Base-by-base conservation (phyloP, 225 moss, liverwort and hornwort genomes). In the Pseudisothecium myosuroides region DNA sequence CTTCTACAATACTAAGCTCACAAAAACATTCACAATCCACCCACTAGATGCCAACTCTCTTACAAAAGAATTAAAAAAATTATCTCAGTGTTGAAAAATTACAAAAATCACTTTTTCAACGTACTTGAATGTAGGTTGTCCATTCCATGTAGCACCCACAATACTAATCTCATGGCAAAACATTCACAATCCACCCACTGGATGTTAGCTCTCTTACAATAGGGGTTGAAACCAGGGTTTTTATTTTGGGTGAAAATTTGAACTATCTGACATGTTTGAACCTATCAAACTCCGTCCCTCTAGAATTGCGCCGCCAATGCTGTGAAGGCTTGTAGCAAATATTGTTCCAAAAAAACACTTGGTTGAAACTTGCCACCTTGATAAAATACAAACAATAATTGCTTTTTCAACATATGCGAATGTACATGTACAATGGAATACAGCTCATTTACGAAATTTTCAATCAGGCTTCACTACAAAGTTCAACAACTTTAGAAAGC, bases 71-170 rank as follows among this genome's bases (percentile, higher is more conserved):
- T 31, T 43, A 15, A 41, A 26, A 71, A 43, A 43, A 15, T 9
- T 5, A 72, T 72, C 16, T 4, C 27, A 72, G 41, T 5, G 1
- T 71, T 41, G 41, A 75, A 75, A 75, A 75, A 12, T 50, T 76
- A 21, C 20, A 76, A 31, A 28, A 47, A 7, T 2, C 0, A 19
- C 2, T 32, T 10, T 75, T 12, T 49, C 50, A 49, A 49, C 7
- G 7, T 49, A 49, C 7, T 32, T 5, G 8, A 76, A 50, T 32
- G 7, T 21, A 21, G 0, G 1, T 76, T 49, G 50, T 49, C 49
- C 13, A 34, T 41, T 76, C 7, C 0, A 0, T 21, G 2, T 50
- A 50, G 8, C 34, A 34, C 5, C 13, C 5, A 34, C 0, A 5
- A 0, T 34, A 52, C 34, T 3, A 50, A 34, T 13, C 3, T 50